phyloP scores from a whole-genome alignment of 805 yeast species.

The Torulaspora delbrueckii region DNA sequence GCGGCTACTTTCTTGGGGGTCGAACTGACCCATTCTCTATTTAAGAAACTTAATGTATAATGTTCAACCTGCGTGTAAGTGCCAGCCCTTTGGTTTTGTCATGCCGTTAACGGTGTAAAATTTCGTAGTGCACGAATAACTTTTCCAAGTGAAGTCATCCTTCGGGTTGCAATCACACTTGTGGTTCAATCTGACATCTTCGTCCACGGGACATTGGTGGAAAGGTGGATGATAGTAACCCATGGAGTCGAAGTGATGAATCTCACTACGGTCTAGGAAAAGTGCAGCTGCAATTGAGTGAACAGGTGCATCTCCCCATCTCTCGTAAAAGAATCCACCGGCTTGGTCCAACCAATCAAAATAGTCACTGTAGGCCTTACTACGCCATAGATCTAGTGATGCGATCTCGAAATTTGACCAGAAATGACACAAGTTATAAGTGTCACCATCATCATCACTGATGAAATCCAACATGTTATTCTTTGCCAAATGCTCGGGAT shows the following conservation, averaged over 20 bases:
- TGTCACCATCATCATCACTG: constrained; percentile 62
- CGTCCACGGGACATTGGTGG: constrained; percentile 71
- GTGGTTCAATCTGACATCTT: constrained; percentile 49
- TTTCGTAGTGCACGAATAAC: constrained; percentile 65
- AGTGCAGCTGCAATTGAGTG: constrained; percentile 84
- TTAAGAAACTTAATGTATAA: constrained; percentile 34
- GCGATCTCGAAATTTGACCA: constrained; percentile 91
- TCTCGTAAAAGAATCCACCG: constrained; percentile 90
- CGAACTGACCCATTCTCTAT: constrained; percentile 58
- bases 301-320: constrained; percentile 95
- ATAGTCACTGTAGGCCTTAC: constrained; percentile 62
- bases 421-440: constrained; percentile 80
- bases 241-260: constrained; percentile 79
- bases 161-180: constrained; percentile 70
- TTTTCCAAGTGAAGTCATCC: constrained; percentile 71
- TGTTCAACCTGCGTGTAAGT: constrained; percentile 37
- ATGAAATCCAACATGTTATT: constrained; percentile 66
- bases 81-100: constrained; percentile 68
- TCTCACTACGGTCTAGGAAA: constrained; percentile 61
- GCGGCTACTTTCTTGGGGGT: constrained; percentile 99
- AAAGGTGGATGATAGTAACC: constrained; percentile 84
- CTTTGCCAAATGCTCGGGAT: constrained; percentile 56
- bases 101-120: constrained; percentile 52
- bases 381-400: constrained; percentile 67
- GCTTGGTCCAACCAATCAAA: constrained; percentile 70